Base-by-base conservation (phyloP, 192 early-diverging fungal genomes). In the Dimargaris verticillata region DNA sequence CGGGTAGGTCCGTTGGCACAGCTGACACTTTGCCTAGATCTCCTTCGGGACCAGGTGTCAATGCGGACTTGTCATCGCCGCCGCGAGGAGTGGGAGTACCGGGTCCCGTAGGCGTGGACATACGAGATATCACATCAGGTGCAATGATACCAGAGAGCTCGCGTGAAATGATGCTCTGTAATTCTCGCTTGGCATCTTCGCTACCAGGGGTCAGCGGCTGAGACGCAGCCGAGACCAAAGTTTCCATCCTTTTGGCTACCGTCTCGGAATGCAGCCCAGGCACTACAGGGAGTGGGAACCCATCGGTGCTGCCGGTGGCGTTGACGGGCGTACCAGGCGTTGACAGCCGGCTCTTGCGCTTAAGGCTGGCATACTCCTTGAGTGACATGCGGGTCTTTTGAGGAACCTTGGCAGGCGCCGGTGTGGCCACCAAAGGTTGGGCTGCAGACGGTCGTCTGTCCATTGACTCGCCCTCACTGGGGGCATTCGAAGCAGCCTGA, bases 351-450 rank as follows among this genome's bases (percentile, higher is more conserved):
- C 5, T n/a, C 43, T 25, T 41, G 25, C 57, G 57, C 43, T 59
- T 59, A 15, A 59, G 57, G 43, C 20, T 59, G 33, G 57, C 42
- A n/a, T 59, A 59, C 57, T 59, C 57, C 57, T 59, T 59, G n/a
- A 59, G 42, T 10, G 57, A 59, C 57, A 59, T 44, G 10, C 57
- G 57, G 57, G 57, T 59, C 57, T 59, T 59, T 15, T 15, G 33
- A 43, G 42, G 41, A 41, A 38, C 18, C 20, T 11, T 38, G 42
- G 38, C 2, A 33, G 55, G 51, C 12, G 14, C 20, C 46, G 14
- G 17, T 1, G 46, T 20, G 17, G 20, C 46, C 2, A 5, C 33
- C 2, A 2, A 38, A 2, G 33, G 33, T 38, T 38, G 33, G 7
- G 2, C 33, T 38, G 33, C 33, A 2, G 33, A 38, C 33, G 2